phyloP scores from a whole-genome alignment of 2,329 filamentous ascomycete genomes.

The Teratosphaeriaceae sp. region DNA sequence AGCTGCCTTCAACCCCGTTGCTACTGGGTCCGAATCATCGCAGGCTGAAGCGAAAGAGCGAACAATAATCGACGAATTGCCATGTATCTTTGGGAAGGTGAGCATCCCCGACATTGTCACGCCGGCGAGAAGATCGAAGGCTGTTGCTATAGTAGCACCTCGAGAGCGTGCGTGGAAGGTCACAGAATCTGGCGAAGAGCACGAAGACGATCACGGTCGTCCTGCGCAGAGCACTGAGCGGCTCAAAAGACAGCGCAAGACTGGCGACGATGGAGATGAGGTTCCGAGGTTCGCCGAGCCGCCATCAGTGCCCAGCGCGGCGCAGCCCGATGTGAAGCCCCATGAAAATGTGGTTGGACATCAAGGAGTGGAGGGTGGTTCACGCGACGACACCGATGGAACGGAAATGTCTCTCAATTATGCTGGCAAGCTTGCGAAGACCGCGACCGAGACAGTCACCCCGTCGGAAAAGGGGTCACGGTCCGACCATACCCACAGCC shows the following conservation, averaged over 20 bases:
- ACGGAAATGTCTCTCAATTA: no score
- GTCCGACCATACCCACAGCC: no score
- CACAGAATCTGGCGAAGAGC: constrained; percentile 24
- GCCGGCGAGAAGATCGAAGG: constrained; percentile 67
- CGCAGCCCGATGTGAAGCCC: no score
- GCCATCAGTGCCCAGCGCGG: constrained; percentile 17
- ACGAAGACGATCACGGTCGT: constrained; percentile 56
- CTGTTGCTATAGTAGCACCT: constrained; percentile 65
- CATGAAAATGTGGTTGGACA: not conserved
- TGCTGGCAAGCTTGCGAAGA: no score
- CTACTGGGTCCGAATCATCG: constrained; percentile 15
- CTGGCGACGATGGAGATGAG: constrained; percentile 61
- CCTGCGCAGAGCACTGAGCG: constrained; percentile 59
- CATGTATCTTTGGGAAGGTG: constrained; percentile 31
- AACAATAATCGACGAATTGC: constrained; percentile 15
- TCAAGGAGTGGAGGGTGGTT: not conserved
- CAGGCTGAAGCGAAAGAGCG: not conserved
- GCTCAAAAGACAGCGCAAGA: constrained; percentile 67
- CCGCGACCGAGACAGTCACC: not conserved
- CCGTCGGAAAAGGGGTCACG: no score
- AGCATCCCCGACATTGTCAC: constrained; percentile 62
- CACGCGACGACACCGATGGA: no score
- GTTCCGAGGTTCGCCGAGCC: constrained; percentile 65
- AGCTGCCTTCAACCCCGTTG: constrained; percentile 24
- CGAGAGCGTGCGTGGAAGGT: constrained; percentile 22